Base-by-base conservation (phyloP, 2,329 filamentous ascomycete species). In the Cordyceps tenuipes region DNA sequence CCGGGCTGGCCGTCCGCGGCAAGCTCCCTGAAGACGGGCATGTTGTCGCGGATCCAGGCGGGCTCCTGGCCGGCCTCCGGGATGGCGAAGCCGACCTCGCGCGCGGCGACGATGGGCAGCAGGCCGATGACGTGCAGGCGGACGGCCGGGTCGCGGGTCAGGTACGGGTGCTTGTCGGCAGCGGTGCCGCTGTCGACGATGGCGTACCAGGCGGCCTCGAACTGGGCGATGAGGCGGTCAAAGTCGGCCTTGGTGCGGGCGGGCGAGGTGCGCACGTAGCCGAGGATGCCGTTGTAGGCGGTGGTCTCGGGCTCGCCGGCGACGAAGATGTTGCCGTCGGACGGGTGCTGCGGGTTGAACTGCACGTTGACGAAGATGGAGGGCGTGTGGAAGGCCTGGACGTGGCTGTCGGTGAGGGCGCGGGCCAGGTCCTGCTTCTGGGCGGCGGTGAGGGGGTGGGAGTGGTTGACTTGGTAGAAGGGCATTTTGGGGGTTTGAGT, bases 361-460 rank as follows among this genome's bases (percentile, higher is more conserved):
- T 15, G 49, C 17, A 60, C 57, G 15, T 54, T 53, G 49, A 60
- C 50, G 52, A 60, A 60, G 39, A 60, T 44, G 57, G 57, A 54
- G 3, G 57, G 57, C 15, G 57, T 60, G 15, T 15, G 17, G 15
- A 60, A 60, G 12, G 57, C 31, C 23, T 15, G 23, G n/a, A 29
- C 41, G 17, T 60, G 57, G n/a, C 54, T 29, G 6, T 4, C 13
- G 5, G 57, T 60, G 29, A 60, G 54, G 26, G 39, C 50, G 13
- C n/a, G 19, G 5, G 57, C 57, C 2, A 60, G 39, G 4, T 10
- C 29, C 15, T 60, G 48, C 8, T 29, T 41, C 48, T 60, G 57
- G 9, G 23, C 57, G 21, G 39, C 57, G 9, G 39, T 60, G 8
- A 60, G 26, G 3, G 57, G 41, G 21, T 21, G 3, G 41, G 57